A percentile compares a stretch with the other conserved stretches of the same genome.
Evolutionary conservation across 192 early-diverging fungal species (phyloP).

Genomic region (Martensiomyces pterosporus): DNA sequence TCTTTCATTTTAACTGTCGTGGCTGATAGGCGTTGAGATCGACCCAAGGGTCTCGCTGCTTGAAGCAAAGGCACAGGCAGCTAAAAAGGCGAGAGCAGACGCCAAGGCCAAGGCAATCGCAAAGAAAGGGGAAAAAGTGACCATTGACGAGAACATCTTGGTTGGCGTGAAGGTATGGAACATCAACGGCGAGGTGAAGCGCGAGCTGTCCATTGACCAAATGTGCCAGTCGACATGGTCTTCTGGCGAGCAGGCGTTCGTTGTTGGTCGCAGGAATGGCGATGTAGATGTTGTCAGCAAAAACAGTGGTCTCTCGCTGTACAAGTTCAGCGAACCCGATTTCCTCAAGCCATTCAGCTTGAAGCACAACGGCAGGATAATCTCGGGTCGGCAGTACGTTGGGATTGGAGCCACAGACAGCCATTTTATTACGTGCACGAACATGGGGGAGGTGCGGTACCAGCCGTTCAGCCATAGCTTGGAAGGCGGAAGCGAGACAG

Average conservation of each 20-base stretch:
- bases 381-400: constrained; percentile 19
- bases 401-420: constrained; percentile 14
- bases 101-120: constrained; percentile 40
- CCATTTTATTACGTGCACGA: constrained; percentile 30
- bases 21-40: constrained; percentile 19
- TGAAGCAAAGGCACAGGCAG: constrained; percentile 41
- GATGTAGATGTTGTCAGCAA: constrained; percentile 21
- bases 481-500: no score
- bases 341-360: constrained; percentile 16
- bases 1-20: not conserved
- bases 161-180: constrained; percentile 21
- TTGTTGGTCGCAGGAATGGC: constrained; percentile 35
- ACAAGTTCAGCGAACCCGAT: constrained; percentile 14
- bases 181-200: constrained; percentile 23
- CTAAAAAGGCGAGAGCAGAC: constrained; percentile 29
- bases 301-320: constrained; percentile 9
- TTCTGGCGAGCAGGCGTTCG: constrained; percentile 12
- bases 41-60: constrained; percentile 41
- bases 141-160: constrained; percentile 10
- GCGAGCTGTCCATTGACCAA: constrained; percentile 23
- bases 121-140: constrained; percentile 8
- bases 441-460: constrained; percentile 42
- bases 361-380: constrained; percentile 24
- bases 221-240: constrained; percentile 13
- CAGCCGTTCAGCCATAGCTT: constrained; percentile 14